A percentile compares a stretch with the other conserved stretches of the same genome.
These are phyloP conservation scores for Lasiosphaeria ovina DNA, from an alignment of 495 filamentous ascomycete species.

Conservation along the genomic window DNA sequence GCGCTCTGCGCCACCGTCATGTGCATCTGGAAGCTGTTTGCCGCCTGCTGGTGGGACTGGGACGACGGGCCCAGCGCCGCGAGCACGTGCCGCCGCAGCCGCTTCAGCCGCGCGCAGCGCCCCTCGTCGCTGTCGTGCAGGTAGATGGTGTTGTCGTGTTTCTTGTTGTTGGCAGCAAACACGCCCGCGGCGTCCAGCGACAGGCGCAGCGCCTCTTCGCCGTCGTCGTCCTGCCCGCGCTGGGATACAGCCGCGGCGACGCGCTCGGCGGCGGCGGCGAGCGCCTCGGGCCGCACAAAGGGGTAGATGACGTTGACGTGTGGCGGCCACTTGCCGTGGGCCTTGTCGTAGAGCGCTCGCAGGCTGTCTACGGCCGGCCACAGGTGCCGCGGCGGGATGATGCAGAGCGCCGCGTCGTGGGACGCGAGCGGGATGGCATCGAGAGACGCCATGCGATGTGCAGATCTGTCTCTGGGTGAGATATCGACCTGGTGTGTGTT, in stretches of 20 bases:
- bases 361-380: conserved; percentile 46
- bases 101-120: conserved; percentile 7
- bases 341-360: conserved; percentile 54
- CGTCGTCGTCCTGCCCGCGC: neutral
- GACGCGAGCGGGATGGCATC: conserved; percentile 29
- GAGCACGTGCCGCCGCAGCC: conserved; percentile 24
- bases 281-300: conserved; percentile 42
- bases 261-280: conserved; percentile 15
- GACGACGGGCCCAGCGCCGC: conserved; percentile 17
- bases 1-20: conserved; percentile 56
- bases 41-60: neutral
- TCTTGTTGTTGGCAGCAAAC: conserved; percentile 35
- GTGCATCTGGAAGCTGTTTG: conserved; percentile 36
- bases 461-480: neutral
- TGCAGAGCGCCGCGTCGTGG: conserved; percentile 50
- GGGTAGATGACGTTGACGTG: conserved; percentile 62
- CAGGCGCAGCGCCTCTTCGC: conserved; percentile 21
- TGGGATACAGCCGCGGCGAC: conserved; percentile 6
- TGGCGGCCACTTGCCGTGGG: conserved; percentile 56
- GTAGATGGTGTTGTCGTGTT: conserved; percentile 46
- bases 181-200: conserved; percentile 34
- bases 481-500: conserved; percentile 3
- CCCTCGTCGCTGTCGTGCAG: conserved; percentile 25
- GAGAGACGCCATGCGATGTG: conserved; percentile 7
- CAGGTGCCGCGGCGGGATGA: conserved; percentile 45